These are phyloP conservation scores for Pseudogymnoascus pannorum DNA, from an alignment of 2,329 filamentous ascomycete species.

Conservation along the genomic window DNA sequence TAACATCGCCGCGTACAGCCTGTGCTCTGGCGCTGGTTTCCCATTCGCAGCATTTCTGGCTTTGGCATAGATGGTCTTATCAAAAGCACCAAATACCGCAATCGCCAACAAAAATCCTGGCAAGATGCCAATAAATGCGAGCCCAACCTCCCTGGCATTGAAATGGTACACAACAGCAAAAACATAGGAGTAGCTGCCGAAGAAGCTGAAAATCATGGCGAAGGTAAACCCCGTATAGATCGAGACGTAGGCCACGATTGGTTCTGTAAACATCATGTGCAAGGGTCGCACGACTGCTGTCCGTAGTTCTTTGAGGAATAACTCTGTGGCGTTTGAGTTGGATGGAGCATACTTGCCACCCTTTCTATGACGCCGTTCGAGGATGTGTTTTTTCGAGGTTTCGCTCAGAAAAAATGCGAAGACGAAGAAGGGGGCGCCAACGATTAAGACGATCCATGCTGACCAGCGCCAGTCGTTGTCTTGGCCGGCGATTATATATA, in stretches of 20 bases:
- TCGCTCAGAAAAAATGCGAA: slow-evolving; percentile 35
- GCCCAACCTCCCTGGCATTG: slow-evolving; percentile 25
- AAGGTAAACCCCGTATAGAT: slow-evolving; percentile 46
- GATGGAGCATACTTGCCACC: slow-evolving; percentile 22
- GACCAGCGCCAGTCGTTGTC: slow-evolving; percentile 23
- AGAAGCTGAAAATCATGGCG: slow-evolving; percentile 47
- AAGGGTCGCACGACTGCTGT: slow-evolving; percentile 39
- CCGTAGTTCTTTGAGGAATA: slow-evolving; percentile 18
- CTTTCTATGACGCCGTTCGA: slow-evolving; percentile 26
- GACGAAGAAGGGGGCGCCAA: slow-evolving; percentile 30
- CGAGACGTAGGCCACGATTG: slow-evolving; percentile 41
- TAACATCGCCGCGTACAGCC: slow-evolving; percentile 52
- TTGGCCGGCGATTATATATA: slow-evolving; percentile 27
- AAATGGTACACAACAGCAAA: slow-evolving; percentile 41
- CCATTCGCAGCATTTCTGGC: slow-evolving; percentile 14
- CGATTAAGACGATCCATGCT: slow-evolving; percentile 22
- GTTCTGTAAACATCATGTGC: slow-evolving; percentile 54
- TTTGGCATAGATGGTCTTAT: slow-evolving; percentile 46
- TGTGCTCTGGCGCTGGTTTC: slow-evolving; percentile 44
- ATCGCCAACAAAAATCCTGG: slow-evolving; percentile 22
- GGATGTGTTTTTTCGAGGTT: slow-evolving; percentile 20
- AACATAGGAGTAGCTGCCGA: slow-evolving; percentile 46
- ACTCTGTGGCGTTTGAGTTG: slow-evolving; percentile 16
- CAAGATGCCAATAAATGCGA: slow-evolving; percentile 22
- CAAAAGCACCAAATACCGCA: slow-evolving; percentile 36